Conservation (phyloP, 1,284 basidiomycete species). For the Thelephora terrestris region DNA sequence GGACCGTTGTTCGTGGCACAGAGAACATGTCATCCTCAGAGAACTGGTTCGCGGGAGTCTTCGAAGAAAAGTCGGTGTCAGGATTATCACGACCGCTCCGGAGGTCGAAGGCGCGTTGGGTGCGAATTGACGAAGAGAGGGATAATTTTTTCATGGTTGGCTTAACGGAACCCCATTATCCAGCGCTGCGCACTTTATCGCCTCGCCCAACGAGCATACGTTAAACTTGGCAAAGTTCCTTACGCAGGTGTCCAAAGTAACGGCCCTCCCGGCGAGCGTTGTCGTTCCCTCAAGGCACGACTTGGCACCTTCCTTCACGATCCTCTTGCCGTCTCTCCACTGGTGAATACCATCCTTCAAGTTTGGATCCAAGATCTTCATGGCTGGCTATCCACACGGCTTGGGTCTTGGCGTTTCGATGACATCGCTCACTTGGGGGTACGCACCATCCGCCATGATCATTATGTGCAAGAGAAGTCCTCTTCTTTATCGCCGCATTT, state of each 20-base stretch:
- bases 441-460: conserved; percentile 78
- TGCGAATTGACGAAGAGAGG: conserved; percentile 52
- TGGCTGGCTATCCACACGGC: conserved; percentile 50
- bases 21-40: conserved; percentile 50
- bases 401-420: conserved; percentile 2
- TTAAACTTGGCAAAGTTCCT: conserved; percentile 79
- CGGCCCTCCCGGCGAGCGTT: conserved; percentile 81
- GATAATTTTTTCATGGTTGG: conserved; percentile 78
- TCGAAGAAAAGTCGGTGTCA: conserved; percentile 44
- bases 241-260: conserved; percentile 76
- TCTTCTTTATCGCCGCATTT: conserved; percentile 5
- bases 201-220: conserved; percentile 70
- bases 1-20: conserved; percentile 73
- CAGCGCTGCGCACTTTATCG: conserved; percentile 82
- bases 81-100: conserved; percentile 81
- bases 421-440: not conserved
- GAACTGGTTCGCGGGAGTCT: conserved; percentile 52
- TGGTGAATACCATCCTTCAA: conserved; percentile 77
- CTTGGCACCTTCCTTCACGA: conserved; percentile 73
- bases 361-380: conserved; percentile 81
- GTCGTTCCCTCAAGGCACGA: conserved; percentile 78
- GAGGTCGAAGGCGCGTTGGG: conserved; percentile 77
- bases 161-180: too few relatives aligned
- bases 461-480: conserved; percentile 56
- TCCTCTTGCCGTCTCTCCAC: conserved; percentile 74